Evolutionary conservation across 129 eudicot genomes (phyloP), one percentile per base, ranked within the genome.

Genomic region (Centella asiatica): DNA sequence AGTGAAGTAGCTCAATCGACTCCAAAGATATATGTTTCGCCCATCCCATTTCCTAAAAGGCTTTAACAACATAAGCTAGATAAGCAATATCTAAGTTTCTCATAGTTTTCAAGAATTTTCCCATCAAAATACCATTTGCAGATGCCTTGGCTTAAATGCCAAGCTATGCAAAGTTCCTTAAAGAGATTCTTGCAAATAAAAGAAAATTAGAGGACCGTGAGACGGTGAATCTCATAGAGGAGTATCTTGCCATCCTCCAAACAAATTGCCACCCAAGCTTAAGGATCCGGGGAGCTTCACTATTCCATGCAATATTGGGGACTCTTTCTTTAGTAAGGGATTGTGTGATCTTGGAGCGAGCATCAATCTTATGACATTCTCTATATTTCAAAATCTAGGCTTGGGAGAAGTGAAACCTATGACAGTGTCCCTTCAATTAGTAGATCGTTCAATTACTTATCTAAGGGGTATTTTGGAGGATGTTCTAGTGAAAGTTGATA

Each of bases 141-240:
- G n/a, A n/a, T n/a, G n/a, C n/a, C n/a, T n/a, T 55, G 23, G 24
- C 25, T 13, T 29, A 67, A 8, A 40, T 67, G 42, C 64, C 72
- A 2, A 20, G 25, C 10, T 67, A 67, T 42, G 55, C n/a, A 18
- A 53, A 39, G 7, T 54, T 25, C 27, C 8, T 67, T 7, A 67
- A 54, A 31, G 63, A 67, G 13, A 54, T 67, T 24, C 20, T 67
- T 3, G 39, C 64, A 18, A 17, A 18, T 1, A 67, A 55, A 22
- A 53, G 53, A 11, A 55, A 42, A n/a, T 4, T 37, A 12, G 64
- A 55, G 4, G 64, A 37, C 3, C 20, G 12, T 55, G 44, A 53
- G 13, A 53, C 27, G 11, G 55, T 39, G 12, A 7, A 8, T 2
- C 26, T 55, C 1, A 45, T 47, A 12, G 48, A 57, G n/a, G 46